Base-by-base conservation (phyloP, 176 grass and related monocot genomes). In the Luzula sylvatica region DNA sequence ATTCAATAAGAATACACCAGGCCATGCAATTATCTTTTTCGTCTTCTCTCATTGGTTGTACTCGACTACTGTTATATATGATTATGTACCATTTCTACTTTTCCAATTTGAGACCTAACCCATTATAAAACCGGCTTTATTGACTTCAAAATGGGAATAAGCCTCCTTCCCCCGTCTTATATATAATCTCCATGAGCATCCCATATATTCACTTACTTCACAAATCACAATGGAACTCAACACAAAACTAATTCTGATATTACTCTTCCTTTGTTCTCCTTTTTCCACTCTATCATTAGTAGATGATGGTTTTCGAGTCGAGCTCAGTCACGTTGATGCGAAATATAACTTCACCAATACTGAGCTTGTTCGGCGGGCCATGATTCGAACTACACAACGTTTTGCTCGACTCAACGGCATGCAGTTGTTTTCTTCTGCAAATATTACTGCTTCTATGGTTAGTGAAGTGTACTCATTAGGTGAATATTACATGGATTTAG, bases 401-500 rank as follows among this genome's bases (percentile, higher is more conserved):
- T 20, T 11, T 0, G 47, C 61, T 40, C 42, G 68, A 35, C 17
- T 55, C 65, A 47, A 11, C 11, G 44, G 49, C 38, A 23, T 52
- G 42, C 41, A 59, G 23, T 72, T 87, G 17, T 62, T 62, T 60
- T 72, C 72, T 13, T 67, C 62, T 1, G n/a, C 15, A 42, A 15
- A 22, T 22, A 24, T 55, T 60, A 69, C 38, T 23, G 66, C 67
- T 44, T 71, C 63, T 20, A 23, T 66, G 50, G 20, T 43, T 1
- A 68, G 7, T 58, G 30, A 75, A 67, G 71, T 53, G 79, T 49
- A 19, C 53, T 1, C 53, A 62, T 3, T 53, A 73, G 68, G 58
- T 2, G 75, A 83, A 70, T 94, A 83, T 59, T 46, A 67, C 18
- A 87, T 94, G 87, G 71, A 48, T 43, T 60, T 94, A 62, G 7